phyloP scores from a whole-genome alignment of 1,139 yeast genomes.

The Nakaseomyces sp. region DNA sequence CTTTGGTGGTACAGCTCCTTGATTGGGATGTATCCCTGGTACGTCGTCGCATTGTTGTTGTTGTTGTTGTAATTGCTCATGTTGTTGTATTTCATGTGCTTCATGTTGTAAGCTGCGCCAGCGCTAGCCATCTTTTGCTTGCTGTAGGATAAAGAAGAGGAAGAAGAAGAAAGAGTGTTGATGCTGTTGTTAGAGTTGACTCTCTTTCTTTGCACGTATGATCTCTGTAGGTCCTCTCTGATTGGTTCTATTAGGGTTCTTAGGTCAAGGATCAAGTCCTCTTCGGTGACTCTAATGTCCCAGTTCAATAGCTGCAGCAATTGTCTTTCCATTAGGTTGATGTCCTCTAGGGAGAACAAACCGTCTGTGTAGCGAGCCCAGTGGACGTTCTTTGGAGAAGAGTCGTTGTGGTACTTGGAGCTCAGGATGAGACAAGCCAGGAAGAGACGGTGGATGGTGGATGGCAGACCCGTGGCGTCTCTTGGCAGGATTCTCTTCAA shows the following conservation, averaged over 20 bases:
- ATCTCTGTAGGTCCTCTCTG: slow-evolving; percentile 44
- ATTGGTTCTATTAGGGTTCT: slow-evolving; percentile 54
- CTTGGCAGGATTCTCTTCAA: slow-evolving; percentile 52
- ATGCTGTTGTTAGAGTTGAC: slow-evolving; percentile 10
- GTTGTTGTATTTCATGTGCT: background rate
- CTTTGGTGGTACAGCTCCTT: slow-evolving; percentile 9
- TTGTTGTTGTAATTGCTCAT: background rate
- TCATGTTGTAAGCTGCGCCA: slow-evolving; percentile 3
- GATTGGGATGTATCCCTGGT: slow-evolving; percentile 8
- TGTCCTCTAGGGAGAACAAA: slow-evolving; percentile 55
- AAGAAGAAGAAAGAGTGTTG: background rate
- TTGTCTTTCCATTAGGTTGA: slow-evolving; percentile 75
- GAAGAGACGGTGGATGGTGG: slow-evolving; percentile 69
- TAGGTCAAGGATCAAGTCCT: slow-evolving; percentile 44
- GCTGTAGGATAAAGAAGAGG: no score
- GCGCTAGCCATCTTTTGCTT: slow-evolving; percentile 6
- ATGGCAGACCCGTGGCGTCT: slow-evolving; percentile 66
- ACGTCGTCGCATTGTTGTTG: background rate
- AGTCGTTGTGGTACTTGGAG: slow-evolving; percentile 67
- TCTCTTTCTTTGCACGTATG: slow-evolving; percentile 18
- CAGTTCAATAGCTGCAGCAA: slow-evolving; percentile 58
- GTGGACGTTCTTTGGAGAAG: slow-evolving; percentile 65
- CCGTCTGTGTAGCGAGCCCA: slow-evolving; percentile 77
- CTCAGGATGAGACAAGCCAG: slow-evolving; percentile 64
- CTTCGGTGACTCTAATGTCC: slow-evolving; percentile 52